Conservation (phyloP, 345 rosid species). For the Pistacia atlantica region DNA sequence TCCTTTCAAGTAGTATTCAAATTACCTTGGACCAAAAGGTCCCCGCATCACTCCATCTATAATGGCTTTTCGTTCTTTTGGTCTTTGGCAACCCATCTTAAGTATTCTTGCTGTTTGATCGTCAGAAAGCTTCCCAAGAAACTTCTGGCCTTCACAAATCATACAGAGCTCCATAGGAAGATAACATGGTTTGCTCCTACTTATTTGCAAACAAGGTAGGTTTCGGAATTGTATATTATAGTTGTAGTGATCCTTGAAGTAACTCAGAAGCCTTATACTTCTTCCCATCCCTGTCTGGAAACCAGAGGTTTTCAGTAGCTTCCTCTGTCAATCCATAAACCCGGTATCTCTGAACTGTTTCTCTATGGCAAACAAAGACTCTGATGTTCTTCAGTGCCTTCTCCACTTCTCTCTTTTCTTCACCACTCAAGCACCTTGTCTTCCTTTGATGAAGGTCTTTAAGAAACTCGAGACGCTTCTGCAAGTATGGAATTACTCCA, state of each 20-base stretch:
- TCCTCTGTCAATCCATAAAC: conserved; percentile 85
- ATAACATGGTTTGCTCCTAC: conserved; percentile 92
- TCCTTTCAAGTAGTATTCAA: background rate
- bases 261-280: conserved; percentile 67
- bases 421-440: conserved; percentile 55
- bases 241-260: conserved; percentile 86
- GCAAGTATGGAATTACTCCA: conserved; percentile 83
- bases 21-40: conserved; percentile 88
- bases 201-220: conserved; percentile 89
- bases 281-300: conserved; percentile 79
- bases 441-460: conserved; percentile 76
- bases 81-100: conserved; percentile 91
- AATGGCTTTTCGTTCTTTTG: conserved; percentile 77
- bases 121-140: conserved; percentile 96
- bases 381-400: conserved; percentile 79
- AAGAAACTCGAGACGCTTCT: conserved; percentile 83
- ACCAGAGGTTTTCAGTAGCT: conserved; percentile 73
- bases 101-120: conserved; percentile 93
- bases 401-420: conserved; percentile 87
- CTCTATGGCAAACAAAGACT: conserved; percentile 92
- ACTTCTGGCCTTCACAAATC: conserved; percentile 97
- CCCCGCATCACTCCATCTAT: conserved; percentile 82
- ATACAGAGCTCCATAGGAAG: conserved; percentile 97
- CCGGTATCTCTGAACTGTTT: conserved; percentile 84
- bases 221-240: conserved; percentile 75